Conservation (phyloP, 331 rosid species). For the Arachis monticola region DNA sequence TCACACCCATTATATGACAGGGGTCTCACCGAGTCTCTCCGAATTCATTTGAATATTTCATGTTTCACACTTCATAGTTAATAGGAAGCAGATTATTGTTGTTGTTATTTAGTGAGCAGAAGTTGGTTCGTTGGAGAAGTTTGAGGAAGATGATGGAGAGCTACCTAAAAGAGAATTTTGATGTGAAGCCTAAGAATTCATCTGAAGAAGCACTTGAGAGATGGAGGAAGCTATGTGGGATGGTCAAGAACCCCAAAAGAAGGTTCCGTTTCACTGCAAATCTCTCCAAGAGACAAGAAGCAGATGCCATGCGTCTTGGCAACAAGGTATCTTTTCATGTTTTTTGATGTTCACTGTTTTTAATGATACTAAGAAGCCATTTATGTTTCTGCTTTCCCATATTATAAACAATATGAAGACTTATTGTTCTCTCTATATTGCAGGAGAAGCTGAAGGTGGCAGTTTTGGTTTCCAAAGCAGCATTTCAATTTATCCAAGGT, state of each 20-base stretch:
- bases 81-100: neutral
- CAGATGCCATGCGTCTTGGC: slow-evolving; percentile 82
- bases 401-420: neutral
- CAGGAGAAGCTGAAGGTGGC: slow-evolving; percentile 85
- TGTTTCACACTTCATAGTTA: neutral
- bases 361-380: neutral
- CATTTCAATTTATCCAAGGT: slow-evolving; percentile 83
- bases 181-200: neutral
- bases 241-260: slow-evolving; percentile 82
- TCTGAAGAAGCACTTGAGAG: slow-evolving; percentile 8
- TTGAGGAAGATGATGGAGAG: slow-evolving; percentile 3
- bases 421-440: slow-evolving; percentile 32
- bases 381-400: neutral
- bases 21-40: neutral
- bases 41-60: neutral
- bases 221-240: slow-evolving; percentile 74
- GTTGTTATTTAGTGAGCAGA: neutral
- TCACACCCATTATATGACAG: neutral
- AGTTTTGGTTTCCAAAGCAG: slow-evolving; percentile 93
- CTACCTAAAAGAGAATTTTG: neutral
- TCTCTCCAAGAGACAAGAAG: slow-evolving; percentile 72
- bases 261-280: slow-evolving; percentile 95
- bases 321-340: slow-evolving; percentile 57
- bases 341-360: neutral
- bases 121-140: neutral